These are phyloP conservation scores for Saccharomyces jurei DNA, from an alignment of 805 yeast species.

Conservation along the genomic window DNA sequence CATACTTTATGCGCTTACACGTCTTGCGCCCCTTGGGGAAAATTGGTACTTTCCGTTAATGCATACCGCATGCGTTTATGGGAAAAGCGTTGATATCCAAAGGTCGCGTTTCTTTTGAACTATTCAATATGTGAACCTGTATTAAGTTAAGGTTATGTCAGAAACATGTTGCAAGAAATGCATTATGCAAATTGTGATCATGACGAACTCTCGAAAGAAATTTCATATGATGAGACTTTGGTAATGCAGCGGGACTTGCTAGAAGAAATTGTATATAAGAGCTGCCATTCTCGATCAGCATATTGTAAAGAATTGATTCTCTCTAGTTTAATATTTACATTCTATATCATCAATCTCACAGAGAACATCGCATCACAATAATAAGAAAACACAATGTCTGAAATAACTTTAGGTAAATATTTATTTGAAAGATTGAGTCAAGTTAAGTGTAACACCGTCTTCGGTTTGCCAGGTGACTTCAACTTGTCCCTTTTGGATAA, in stretches of 20 bases:
- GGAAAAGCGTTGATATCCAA: not conserved
- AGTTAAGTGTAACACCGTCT: conserved; percentile 45
- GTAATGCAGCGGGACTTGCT: not conserved
- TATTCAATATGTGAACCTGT: not conserved
- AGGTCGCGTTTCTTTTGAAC: not conserved
- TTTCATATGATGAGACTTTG: not conserved
- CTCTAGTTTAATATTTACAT: not conserved
- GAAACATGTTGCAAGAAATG: not conserved
- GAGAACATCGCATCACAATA: not conserved
- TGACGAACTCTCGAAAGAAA: not conserved
- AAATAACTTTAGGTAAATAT: conserved; percentile 53
- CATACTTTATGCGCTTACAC: not conserved
- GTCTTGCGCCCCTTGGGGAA: not conserved
- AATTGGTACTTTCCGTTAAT: not conserved
- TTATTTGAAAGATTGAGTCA: conserved; percentile 51
- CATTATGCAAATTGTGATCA: not conserved
- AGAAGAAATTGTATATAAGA: not conserved
- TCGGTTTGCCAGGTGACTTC: conserved; percentile 74
- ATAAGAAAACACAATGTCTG: not conserved
- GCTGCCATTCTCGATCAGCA: not conserved
- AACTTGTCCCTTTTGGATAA: conserved; percentile 60
- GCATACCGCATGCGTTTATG: not conserved
- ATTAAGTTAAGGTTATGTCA: not conserved
- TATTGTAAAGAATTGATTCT: not conserved
- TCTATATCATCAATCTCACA: not conserved